A percentile compares a stretch with the other conserved stretches of the same genome.
These are phyloP conservation scores for Tetragonia tetragonoides DNA, from an alignment of 148 eudicot species.

Conservation along the genomic window DNA sequence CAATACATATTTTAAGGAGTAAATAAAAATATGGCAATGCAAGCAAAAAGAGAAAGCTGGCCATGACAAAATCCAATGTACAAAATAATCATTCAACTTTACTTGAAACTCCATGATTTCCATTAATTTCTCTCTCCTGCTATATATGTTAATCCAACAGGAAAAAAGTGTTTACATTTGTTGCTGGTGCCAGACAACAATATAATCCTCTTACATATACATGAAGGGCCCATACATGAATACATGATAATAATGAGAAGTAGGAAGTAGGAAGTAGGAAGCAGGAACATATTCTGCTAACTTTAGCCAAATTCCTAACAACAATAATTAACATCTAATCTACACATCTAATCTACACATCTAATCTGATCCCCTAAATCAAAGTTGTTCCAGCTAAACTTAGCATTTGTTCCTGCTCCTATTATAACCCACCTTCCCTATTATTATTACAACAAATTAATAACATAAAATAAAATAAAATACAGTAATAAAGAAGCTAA, in stretches of 20 bases:
- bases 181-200: not conserved
- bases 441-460: conserved; percentile 25
- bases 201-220: conserved; percentile 6
- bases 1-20: too few relatives aligned
- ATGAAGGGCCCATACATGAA: too few relatives aligned
- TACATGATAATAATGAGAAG: conserved; percentile 4
- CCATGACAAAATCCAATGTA: not conserved
- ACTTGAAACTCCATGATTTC: not conserved
- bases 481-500: not conserved
- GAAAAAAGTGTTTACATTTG: not conserved
- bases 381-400: conserved; percentile 41
- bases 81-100: not conserved
- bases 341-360: too few relatives aligned
- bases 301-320: conserved; percentile 16
- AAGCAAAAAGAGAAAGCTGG: not conserved
- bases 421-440: conserved; percentile 26
- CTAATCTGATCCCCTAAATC: conserved; percentile 11
- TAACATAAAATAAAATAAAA: not conserved
- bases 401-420: conserved; percentile 69
- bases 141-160: not conserved
- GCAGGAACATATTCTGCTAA: conserved; percentile 53
- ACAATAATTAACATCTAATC: conserved; percentile 22
- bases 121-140: not conserved
- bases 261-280: too few relatives aligned
- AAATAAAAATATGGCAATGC: too few relatives aligned